Base-by-base conservation (phyloP, 2,329 filamentous ascomycete genomes). In the Boeremia lycopersici region DNA sequence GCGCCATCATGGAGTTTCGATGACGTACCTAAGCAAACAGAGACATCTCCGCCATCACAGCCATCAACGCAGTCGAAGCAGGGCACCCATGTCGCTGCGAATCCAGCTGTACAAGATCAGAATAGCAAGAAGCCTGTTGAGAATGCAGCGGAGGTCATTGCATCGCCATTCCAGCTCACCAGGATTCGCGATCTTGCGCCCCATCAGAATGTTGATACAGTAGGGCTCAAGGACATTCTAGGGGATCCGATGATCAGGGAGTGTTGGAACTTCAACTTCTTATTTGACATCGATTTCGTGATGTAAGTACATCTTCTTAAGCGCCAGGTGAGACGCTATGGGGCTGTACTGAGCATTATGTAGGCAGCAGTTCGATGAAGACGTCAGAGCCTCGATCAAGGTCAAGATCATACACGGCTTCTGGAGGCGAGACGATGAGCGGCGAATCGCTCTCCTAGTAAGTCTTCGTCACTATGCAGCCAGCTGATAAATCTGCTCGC, bases 161-260 rank as follows among this genome's bases (percentile, higher is more conserved):
- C 75, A 1, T 93, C 90, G 1, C 90, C 90, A 0, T 84, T 93
- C 61, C 85, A 86, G 53, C 82, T 95, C 12, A 93, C 89, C 0
- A 82, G 80, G 55, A 87, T 95, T 48, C 79, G 78, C 26, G 88
- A 89, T 63, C 77, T 93, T 0, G 79, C 85, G 1, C 72, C 78
- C 2, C 68, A 71, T 0, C 77, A 82, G 57, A 95, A 96, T 75
- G 75, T 79, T 23, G 89, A 89, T 70, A 80, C 89, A 0, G 74
- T 93, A 30, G 81, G 79, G 1, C 77, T 95, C 9, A 76, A 77
- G 4, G 88, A 91, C 53, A 80, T 96, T 6, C 79, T 96, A 1
- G 85, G 89, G 0, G 86, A 92, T 69, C 89, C 89, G 0, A 78
- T 91, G 58, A 90, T 95, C 49, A 82, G 83, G 34, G 85, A 89